Evolutionary conservation across 176 grass and related monocot genomes (phyloP).

Genomic region (Oropetium thomaeum): DNA sequence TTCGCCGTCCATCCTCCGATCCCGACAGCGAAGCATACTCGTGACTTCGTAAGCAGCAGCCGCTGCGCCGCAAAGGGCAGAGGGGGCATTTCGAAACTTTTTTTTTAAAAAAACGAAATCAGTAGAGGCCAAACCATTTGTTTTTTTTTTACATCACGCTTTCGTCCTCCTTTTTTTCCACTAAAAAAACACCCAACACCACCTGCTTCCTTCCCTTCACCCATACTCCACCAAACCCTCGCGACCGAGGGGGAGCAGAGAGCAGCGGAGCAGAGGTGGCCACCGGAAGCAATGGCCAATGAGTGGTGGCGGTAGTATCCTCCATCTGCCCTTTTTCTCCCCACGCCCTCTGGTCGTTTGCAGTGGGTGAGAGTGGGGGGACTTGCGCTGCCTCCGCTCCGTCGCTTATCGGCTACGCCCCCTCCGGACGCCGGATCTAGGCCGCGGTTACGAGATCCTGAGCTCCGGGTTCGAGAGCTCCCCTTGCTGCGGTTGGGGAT

Average conservation of each 20-base stretch:
- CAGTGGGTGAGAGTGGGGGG: constrained; percentile 25
- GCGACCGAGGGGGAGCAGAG: constrained; percentile 16
- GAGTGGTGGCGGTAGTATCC: constrained; percentile 28
- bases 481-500: constrained; percentile 21
- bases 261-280: constrained; percentile 32
- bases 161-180: neutral
- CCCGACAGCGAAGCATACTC: neutral
- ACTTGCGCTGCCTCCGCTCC: constrained; percentile 4
- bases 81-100: constrained; percentile 24
- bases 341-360: constrained; percentile 8
- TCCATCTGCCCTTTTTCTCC: constrained; percentile 21
- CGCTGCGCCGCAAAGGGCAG: neutral
- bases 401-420: constrained; percentile 18
- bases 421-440: constrained; percentile 42
- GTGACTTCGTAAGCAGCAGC: neutral
- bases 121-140: constrained; percentile 45
- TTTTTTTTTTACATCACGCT: constrained; percentile 38
- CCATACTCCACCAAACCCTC: constrained; percentile 55
- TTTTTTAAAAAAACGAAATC: constrained; percentile 6
- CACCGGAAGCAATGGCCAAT: constrained; percentile 40
- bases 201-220: constrained; percentile 38
- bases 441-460: constrained; percentile 37
- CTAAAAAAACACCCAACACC: constrained; percentile 29
- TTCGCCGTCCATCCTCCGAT: neutral
- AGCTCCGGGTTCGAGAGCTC: constrained; percentile 22